Evolutionary conservation across 441 rosid species (phyloP).

Genomic region (Populus hybrid): DNA sequence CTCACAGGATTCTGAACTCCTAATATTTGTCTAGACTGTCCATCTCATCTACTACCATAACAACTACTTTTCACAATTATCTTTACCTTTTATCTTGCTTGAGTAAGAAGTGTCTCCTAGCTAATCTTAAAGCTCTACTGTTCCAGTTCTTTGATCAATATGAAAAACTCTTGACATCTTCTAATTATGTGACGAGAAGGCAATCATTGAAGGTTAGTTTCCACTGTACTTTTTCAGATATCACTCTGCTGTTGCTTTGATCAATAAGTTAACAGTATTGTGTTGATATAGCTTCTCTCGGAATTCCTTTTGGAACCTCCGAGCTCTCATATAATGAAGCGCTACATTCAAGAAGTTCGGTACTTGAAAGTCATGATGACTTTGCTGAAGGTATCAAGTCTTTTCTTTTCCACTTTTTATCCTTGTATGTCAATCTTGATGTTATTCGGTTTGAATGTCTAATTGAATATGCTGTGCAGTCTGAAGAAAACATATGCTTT

Average conservation of each 20-base stretch:
- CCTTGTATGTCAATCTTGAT: constrained; percentile 1
- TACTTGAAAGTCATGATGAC: constrained; percentile 92
- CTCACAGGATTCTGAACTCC: not conserved
- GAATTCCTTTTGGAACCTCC: constrained; percentile 90
- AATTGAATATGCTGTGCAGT: not conserved
- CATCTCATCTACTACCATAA: not conserved
- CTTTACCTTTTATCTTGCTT: constrained; percentile 1
- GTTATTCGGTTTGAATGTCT: constrained; percentile 9
- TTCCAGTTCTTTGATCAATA: constrained; percentile 86
- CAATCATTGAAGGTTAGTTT: constrained; percentile 88
- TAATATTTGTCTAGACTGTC: not conserved
- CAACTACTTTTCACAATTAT: not conserved
- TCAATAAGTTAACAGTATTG: constrained; percentile 16
- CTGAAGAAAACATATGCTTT: not conserved
- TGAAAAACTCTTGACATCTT: constrained; percentile 76
- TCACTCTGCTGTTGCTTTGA: constrained; percentile 13
- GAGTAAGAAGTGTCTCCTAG: not conserved
- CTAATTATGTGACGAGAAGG: constrained; percentile 94
- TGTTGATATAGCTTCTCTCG: constrained; percentile 71
- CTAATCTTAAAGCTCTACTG: constrained; percentile 24
- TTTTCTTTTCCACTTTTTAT: constrained; percentile 8
- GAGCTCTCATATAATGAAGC: constrained; percentile 83
- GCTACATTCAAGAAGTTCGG: constrained; percentile 80
- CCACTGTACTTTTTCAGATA: constrained; percentile 6
- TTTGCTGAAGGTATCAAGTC: constrained; percentile 59